Evolutionary conservation across 148 eudicot genomes (phyloP).

Genomic region (Suaeda aralocaspica): DNA sequence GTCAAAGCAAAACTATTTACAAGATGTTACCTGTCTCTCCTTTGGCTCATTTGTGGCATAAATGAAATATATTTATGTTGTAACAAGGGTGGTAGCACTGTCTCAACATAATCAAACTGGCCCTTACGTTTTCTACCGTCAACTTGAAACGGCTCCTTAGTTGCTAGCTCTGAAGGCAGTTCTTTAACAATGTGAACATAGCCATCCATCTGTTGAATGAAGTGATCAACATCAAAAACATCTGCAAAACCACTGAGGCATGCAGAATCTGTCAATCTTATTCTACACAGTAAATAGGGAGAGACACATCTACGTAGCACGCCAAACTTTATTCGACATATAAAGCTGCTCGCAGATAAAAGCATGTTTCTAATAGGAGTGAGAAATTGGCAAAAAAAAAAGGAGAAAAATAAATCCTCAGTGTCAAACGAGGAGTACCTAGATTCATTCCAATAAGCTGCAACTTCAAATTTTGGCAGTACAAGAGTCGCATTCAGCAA

Average conservation of each 20-base stretch:
- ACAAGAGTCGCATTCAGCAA: conserved; percentile 93
- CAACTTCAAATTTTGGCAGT: conserved; percentile 94
- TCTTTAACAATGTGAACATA: conserved; percentile 72
- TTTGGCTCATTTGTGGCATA: conserved; percentile 97
- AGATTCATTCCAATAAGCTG: conserved; percentile 99
- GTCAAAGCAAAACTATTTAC: not conserved
- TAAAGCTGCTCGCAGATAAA: not conserved
- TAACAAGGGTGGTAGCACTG: conserved; percentile 75
- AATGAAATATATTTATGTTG: conserved; percentile 86
- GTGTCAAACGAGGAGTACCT: conserved; percentile 42
- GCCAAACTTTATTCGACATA: not conserved
- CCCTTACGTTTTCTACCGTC: conserved; percentile 94
- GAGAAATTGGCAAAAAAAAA: not conserved
- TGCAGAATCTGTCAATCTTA: conserved; percentile 16
- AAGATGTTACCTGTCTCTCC: conserved; percentile 73
- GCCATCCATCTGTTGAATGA: conserved; percentile 70
- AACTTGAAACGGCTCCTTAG: conserved; percentile 74
- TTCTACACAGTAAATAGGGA: not conserved
- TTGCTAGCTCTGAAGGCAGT: conserved; percentile 65
- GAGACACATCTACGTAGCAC: not conserved
- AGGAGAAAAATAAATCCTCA: not conserved
- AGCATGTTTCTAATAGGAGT: not conserved
- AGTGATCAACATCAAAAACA: conserved; percentile 91
- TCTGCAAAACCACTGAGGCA: conserved; percentile 90
- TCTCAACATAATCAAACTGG: conserved; percentile 78